Base-by-base conservation (phyloP, 78 protist species). In the Dictyostelium purpureum region DNA sequence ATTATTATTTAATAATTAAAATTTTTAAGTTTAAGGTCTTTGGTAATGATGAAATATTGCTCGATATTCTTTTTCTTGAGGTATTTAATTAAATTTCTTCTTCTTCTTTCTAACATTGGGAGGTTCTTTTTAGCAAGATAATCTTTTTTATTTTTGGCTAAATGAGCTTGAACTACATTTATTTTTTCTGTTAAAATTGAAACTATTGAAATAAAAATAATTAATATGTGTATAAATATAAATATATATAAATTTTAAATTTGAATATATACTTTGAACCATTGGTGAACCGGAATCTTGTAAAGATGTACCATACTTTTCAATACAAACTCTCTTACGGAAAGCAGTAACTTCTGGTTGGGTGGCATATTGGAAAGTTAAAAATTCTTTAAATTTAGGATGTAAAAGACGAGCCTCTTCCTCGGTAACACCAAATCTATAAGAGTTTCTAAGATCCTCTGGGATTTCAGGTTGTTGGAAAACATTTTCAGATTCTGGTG, bases 381-480 rank as follows among this genome's bases (percentile, higher is more conserved):
- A 76, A 76, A 85, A 85, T 2, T 85, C 92, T 47, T 57, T 85
- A 19, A 85, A 45, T 73, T 85, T 85, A 56, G 92, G 92, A 85
- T 85, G 92, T 10, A 85, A 51, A 35, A 73, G 57, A 11, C 43
- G 45, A n/a, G 82, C 82, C 35, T 85, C 92, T 18, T 85, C 92
- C 33, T 52, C 69, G 26, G 92, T 85, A 45, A 85, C 92, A 73
- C 92, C 92, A 18, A 85, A 85, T 42, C 92, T 63, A 42, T 85
- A 85, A 38, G 49, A 75, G n/a, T 61, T 51, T 38, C 66, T 52
- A 31, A 85, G 59, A 33, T 85, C 92, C 43, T 85, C 92, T 74
- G 92, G 92, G 18, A 85, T n/a, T n/a, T 70, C 77, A 2, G 43
- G 51, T 77, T 85, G 76, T 57, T 73, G 54, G 67, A 56, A 56